Conservation (phyloP, 2,329 filamentous ascomycete species). For the Xylariaceae sp. region DNA sequence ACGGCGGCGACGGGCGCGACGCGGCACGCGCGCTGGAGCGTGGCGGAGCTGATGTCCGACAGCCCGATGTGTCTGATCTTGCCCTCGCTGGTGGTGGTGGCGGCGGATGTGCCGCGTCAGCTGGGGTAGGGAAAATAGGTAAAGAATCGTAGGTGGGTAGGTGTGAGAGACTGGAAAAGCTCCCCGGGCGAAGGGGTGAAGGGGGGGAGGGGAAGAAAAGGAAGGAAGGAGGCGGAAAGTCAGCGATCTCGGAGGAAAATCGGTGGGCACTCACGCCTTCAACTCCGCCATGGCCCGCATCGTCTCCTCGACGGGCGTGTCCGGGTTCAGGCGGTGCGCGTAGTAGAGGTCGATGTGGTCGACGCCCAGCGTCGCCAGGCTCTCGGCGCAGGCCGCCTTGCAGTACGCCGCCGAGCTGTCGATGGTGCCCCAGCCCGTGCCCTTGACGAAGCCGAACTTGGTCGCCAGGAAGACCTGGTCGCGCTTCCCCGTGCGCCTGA, state of each 20-base stretch:
- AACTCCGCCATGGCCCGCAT: constrained; percentile 35
- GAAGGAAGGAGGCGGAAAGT: no score
- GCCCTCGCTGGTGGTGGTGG: constrained; percentile 33
- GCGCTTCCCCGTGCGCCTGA: constrained; percentile 31
- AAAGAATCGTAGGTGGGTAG: neutral
- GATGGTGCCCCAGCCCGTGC: constrained; percentile 6
- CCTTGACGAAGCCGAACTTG: constrained; percentile 37
- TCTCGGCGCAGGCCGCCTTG: constrained; percentile 4
- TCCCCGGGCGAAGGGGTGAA: neutral
- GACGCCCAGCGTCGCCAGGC: constrained; percentile 19
- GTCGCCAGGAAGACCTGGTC: constrained; percentile 39
- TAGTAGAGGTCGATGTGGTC: constrained; percentile 41
- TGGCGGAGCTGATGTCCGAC: constrained; percentile 38
- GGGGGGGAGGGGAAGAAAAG: neutral
- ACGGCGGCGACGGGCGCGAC: constrained; percentile 42
- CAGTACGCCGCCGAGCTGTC: constrained; percentile 17
- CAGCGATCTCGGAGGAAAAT: no score
- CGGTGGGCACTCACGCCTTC: constrained; percentile 24
- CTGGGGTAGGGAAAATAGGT: neutral
- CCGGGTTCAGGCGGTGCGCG: constrained; percentile 33
- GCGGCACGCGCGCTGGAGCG: constrained; percentile 40
- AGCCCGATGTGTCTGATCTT: constrained; percentile 47
- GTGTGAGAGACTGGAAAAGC: neutral
- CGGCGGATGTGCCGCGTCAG: no score
- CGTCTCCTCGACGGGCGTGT: constrained; percentile 39